These are phyloP conservation scores for Colletotrichum musae DNA, from an alignment of 2,329 filamentous ascomycete species.

Conservation along the genomic window DNA sequence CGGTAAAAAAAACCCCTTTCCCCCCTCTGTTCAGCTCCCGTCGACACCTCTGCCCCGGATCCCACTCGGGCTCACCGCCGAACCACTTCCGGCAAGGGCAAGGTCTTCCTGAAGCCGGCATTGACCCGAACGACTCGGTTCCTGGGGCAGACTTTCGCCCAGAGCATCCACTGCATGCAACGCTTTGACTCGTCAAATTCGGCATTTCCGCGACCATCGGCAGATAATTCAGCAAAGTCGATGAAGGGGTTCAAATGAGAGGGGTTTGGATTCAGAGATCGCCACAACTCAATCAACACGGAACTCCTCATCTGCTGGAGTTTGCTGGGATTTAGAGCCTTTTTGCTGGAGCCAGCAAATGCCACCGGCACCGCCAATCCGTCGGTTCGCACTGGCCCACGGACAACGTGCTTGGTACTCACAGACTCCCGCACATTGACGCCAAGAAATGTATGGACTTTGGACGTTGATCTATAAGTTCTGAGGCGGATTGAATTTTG, in stretches of 20 bases:
- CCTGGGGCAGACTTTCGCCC: too few species aligned
- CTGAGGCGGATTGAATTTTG: constrained; percentile 11
- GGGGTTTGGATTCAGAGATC: neutral
- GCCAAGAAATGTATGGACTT: constrained; percentile 18
- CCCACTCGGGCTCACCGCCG: neutral
- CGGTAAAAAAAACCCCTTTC: neutral
- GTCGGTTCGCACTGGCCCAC: neutral
- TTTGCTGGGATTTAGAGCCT: too few species aligned
- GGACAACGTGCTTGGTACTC: constrained; percentile 7
- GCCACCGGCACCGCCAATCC: too few species aligned
- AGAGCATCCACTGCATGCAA: neutral
- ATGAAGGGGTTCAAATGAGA: neutral
- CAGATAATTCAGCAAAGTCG: constrained; percentile 10
- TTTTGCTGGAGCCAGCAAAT: too few species aligned
- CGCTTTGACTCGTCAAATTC: constrained; percentile 8
- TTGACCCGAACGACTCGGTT: neutral
- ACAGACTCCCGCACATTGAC: constrained; percentile 29
- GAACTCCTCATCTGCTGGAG: neutral
- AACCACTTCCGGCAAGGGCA: neutral
- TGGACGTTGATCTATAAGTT: neutral
- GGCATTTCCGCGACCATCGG: constrained; percentile 26
- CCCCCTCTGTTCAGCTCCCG: neutral
- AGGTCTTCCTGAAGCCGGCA: constrained; percentile 1
- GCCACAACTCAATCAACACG: neutral
- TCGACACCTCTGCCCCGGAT: neutral